phyloP scores from a whole-genome alignment of 2,329 filamentous ascomycete genomes.

The Elsinoe perseae region DNA sequence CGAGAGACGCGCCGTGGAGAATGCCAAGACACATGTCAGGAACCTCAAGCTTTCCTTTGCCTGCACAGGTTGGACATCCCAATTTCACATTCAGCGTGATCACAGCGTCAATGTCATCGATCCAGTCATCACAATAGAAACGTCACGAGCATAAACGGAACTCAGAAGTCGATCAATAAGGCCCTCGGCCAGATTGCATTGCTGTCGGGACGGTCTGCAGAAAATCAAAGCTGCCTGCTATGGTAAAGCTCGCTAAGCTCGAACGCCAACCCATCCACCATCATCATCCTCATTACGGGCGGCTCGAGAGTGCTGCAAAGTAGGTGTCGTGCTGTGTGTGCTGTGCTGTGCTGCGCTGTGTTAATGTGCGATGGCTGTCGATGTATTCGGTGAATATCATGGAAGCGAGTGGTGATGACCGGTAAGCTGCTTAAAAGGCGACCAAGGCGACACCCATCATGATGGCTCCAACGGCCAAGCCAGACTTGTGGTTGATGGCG shows the following conservation, averaged over 20 bases:
- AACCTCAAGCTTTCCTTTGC: not conserved
- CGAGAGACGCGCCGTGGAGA: not conserved
- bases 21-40: constrained; percentile 8
- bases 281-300: constrained; percentile 14
- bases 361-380: constrained; percentile 10
- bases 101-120: not conserved
- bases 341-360: constrained; percentile 3
- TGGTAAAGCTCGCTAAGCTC: constrained; percentile 15
- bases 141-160: not conserved
- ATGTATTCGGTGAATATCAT: constrained; percentile 11
- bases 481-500: constrained; percentile 8
- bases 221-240: constrained; percentile 15
- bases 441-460: constrained; percentile 5
- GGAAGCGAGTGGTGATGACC: constrained; percentile 8
- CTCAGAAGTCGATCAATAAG: constrained; percentile 10
- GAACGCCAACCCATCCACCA: constrained; percentile 9
- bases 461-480: constrained; percentile 7
- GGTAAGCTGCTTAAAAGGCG: constrained; percentile 10
- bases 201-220: constrained; percentile 12
- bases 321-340: not conserved
- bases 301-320: constrained; percentile 13
- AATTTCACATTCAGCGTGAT: not conserved
- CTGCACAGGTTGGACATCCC: not conserved
- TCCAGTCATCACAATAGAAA: not conserved
- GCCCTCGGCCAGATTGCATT: constrained; percentile 13